Conservation (phyloP, 805 yeast species). For the Myxozyma melibiosi region DNA sequence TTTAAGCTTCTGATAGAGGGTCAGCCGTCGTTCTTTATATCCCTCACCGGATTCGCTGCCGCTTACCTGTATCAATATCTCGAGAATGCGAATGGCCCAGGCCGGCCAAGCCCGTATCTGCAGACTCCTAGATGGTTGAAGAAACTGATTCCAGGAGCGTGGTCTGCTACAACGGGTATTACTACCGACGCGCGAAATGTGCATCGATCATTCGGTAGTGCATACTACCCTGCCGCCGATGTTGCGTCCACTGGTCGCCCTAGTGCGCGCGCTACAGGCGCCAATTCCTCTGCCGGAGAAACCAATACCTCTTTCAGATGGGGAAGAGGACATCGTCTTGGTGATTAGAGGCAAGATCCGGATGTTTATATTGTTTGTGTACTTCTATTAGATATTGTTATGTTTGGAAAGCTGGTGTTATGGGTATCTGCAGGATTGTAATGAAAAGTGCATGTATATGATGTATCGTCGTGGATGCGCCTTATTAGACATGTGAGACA, state of each 20-base stretch:
- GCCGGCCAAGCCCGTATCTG: conserved; percentile 27
- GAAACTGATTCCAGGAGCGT: conserved; percentile 27
- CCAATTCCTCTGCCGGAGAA: background rate
- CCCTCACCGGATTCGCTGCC: conserved; percentile 39
- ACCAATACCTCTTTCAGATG: conserved; percentile 1
- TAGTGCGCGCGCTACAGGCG: conserved; percentile 7
- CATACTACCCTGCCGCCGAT: conserved; percentile 24
- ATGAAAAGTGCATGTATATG: too few relatives aligned
- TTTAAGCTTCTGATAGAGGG: conserved; percentile 40
- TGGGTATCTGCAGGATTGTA: too few relatives aligned
- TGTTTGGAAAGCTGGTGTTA: background rate
- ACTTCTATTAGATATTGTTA: background rate
- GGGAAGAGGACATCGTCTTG: conserved; percentile 18
- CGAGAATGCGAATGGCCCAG: conserved; percentile 36
- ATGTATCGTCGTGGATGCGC: too few relatives aligned
- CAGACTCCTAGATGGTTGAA: conserved; percentile 29
- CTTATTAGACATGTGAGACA: too few relatives aligned
- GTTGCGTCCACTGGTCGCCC: background rate
- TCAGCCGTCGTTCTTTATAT: conserved; percentile 31
- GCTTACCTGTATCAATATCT: conserved; percentile 42
- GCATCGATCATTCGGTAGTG: conserved; percentile 32
- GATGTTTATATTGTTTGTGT: background rate
- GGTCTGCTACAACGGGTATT: conserved; percentile 31
- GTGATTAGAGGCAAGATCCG: background rate
- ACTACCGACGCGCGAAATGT: conserved; percentile 27